These are phyloP conservation scores for Didymella arachidicola DNA, from an alignment of 2,329 filamentous ascomycete species.

Conservation along the genomic window DNA sequence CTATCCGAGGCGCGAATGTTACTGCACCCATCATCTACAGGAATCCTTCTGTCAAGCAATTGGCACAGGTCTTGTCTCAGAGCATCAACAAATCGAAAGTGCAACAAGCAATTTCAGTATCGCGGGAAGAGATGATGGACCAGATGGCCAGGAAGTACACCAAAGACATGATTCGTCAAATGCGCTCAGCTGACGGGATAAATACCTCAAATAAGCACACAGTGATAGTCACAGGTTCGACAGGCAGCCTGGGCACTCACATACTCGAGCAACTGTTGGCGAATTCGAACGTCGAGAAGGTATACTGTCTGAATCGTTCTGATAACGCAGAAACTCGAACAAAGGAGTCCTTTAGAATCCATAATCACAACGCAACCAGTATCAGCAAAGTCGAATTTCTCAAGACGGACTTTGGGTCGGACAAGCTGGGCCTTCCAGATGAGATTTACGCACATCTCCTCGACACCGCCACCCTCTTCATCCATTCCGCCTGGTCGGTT, in stretches of 20 bases:
- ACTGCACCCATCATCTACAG: conserved; percentile 10
- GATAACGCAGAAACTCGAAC: conserved; percentile 25
- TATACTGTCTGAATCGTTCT: conserved; percentile 35
- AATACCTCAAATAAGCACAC: conserved; percentile 15
- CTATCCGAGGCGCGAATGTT: conserved; percentile 9
- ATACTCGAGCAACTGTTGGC: conserved; percentile 32
- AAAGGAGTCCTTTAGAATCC: conserved; percentile 12
- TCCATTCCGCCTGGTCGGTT: conserved; percentile 63
- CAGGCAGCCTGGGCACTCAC: conserved; percentile 34
- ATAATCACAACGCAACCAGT: conserved; percentile 4
- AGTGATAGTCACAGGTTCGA: conserved; percentile 36
- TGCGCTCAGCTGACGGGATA: not conserved
- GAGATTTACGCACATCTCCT: conserved; percentile 25
- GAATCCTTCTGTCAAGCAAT: conserved; percentile 10
- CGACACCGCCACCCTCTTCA: conserved; percentile 50
- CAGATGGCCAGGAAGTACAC: conserved; percentile 14
- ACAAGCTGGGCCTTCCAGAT: conserved; percentile 51
- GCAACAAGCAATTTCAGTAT: not conserved
- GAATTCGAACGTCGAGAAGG: conserved; percentile 20
- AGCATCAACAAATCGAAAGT: not conserved
- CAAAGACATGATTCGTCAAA: not conserved
- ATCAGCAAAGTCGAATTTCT: conserved; percentile 22
- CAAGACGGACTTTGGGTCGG: conserved; percentile 16
- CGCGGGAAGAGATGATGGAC: conserved; percentile 7
- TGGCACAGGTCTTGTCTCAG: conserved; percentile 1